Conservation (phyloP, 2,329 filamentous ascomycete genomes). For the Fusarium verticillioides region DNA sequence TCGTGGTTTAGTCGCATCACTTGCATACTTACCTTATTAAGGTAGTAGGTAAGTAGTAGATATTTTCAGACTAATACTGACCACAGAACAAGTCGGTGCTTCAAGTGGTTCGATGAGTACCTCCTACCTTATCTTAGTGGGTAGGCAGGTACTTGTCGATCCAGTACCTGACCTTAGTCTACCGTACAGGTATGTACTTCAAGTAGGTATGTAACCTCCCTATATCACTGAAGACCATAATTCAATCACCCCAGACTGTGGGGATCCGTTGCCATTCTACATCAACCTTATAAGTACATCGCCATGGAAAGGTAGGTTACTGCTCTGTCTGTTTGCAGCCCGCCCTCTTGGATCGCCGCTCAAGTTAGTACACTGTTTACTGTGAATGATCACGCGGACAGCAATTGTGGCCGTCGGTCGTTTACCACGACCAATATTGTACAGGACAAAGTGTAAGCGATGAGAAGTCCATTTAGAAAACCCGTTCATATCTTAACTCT, state of each 20-base stretch:
- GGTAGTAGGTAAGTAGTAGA: too few relatives aligned
- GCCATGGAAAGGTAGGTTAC: neutral
- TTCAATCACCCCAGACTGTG: neutral
- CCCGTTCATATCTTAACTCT: neutral
- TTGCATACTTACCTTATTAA: neutral
- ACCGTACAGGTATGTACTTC: neutral
- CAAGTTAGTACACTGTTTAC: neutral
- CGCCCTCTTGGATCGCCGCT: neutral
- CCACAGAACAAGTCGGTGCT: neutral
- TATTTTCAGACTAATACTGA: neutral
- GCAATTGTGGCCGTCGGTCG: neutral
- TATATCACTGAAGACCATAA: neutral
- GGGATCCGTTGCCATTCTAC: neutral
- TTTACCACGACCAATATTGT: neutral
- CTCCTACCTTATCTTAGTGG: too few relatives aligned
- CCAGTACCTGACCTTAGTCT: neutral
- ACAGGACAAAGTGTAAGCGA: neutral
- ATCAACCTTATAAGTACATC: neutral
- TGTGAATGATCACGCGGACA: conserved; percentile 16
- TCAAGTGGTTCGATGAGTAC: neutral
- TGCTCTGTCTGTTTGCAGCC: neutral
- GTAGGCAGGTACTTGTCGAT: neutral
- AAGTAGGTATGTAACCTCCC: neutral
- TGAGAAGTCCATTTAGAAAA: neutral
- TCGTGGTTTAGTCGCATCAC: neutral